Percentiles rank a stretch among this genome's conserved stretches.
phyloP scores from a whole-genome alignment of 345 rosid species.

The Noccaea caerulescens region DNA sequence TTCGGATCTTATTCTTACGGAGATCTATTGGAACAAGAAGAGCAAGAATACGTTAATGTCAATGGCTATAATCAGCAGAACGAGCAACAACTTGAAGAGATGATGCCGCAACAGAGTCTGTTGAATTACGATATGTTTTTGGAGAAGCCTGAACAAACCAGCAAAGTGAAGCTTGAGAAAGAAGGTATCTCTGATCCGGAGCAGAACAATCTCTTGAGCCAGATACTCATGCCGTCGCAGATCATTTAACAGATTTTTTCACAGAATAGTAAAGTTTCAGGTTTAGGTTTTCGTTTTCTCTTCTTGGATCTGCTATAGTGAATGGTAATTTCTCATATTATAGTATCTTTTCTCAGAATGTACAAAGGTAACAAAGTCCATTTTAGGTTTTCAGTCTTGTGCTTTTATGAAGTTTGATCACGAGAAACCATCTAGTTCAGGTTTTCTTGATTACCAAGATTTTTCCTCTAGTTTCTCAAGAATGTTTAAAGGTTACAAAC shows the following conservation, averaged over 20 bases:
- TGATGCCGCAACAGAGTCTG: conserved; percentile 17
- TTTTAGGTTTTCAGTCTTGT: no score
- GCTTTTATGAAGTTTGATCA: no score
- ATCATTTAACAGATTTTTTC: neutral
- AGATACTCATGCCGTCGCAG: conserved; percentile 7
- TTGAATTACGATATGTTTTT: conserved; percentile 12
- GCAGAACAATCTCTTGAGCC: conserved; percentile 1
- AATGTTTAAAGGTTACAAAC: no score
- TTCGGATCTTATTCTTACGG: conserved; percentile 15
- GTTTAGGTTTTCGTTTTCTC: conserved; percentile 2
- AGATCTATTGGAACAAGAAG: conserved; percentile 11
- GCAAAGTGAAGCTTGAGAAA: conserved; percentile 27
- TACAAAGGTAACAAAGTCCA: neutral
- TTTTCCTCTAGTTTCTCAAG: no score
- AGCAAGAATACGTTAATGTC: neutral
- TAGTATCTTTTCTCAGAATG: neutral
- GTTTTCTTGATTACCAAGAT: no score
- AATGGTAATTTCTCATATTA: no score
- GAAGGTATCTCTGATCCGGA: conserved; percentile 9
- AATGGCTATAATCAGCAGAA: conserved; percentile 23
- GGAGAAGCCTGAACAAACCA: conserved; percentile 13
- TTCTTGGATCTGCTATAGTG: neutral
- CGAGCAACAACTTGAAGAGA: neutral
- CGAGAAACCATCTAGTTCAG: no score
- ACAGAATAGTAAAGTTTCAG: neutral